Evolutionary conservation across 345 rosid genomes (phyloP).

Genomic region (Syzygium oleosum): DNA sequence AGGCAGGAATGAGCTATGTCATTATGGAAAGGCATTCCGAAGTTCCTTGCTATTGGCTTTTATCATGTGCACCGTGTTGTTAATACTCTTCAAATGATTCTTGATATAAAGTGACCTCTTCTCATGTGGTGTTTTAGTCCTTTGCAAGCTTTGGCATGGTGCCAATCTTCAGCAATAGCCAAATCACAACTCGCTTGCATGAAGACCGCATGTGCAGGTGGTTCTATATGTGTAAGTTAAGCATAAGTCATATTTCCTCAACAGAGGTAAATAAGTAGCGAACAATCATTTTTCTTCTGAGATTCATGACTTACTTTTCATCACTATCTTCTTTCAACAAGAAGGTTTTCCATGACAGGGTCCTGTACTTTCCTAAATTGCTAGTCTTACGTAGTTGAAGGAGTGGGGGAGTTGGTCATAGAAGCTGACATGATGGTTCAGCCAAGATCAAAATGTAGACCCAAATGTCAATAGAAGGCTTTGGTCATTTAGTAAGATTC

Average conservation of each 20-base stretch:
- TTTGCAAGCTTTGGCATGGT: neutral
- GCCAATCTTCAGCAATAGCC: neutral
- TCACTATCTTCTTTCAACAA: too few species aligned
- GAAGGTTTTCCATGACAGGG: too few species aligned
- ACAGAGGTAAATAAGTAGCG: neutral
- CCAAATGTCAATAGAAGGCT: neutral
- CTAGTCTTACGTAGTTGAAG: neutral
- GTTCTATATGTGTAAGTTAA: neutral
- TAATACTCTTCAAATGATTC: too few species aligned
- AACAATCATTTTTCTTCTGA: neutral
- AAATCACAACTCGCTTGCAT: neutral
- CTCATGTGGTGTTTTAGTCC: neutral
- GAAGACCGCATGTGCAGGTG: neutral
- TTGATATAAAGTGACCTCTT: neutral
- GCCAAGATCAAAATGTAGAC: neutral
- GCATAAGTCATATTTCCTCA: too few species aligned
- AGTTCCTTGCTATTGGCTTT: too few species aligned
- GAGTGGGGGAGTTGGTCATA: neutral
- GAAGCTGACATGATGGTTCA: neutral
- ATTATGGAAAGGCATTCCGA: too few species aligned
- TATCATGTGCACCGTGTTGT: too few species aligned
- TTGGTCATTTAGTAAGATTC: neutral
- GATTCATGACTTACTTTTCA: too few species aligned
- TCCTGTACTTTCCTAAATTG: neutral
- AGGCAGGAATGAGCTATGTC: too few species aligned